Percentiles rank a stretch among this genome's conserved stretches.
These are phyloP conservation scores for Cryptococcus sp. DNA, from an alignment of 1,284 basidiomycete genomes.

Conservation along the genomic window DNA sequence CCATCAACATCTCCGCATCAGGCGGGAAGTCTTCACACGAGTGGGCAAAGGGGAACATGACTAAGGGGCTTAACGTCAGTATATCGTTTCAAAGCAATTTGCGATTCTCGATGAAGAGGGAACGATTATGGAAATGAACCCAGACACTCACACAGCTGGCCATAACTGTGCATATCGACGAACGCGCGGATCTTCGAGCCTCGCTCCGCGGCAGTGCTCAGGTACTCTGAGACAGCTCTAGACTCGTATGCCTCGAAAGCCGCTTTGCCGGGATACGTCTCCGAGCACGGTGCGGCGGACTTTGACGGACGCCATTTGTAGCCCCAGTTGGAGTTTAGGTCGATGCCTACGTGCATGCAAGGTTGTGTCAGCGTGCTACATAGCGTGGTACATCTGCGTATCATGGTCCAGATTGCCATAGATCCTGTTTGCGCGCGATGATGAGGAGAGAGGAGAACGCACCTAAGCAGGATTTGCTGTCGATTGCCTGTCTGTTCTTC, in stretches of 20 bases:
- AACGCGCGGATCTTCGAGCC: conserved; percentile 59
- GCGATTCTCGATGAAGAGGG: too few relatives aligned
- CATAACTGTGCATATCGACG: conserved; percentile 77
- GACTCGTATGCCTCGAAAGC: conserved; percentile 77
- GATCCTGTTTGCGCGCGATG: background rate
- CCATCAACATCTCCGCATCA: conserved; percentile 79
- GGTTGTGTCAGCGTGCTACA: conserved; percentile 3
- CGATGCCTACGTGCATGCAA: conserved; percentile 65
- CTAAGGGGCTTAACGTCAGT: conserved; percentile 19
- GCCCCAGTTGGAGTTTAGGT: conserved; percentile 77
- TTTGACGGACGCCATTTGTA: conserved; percentile 48
- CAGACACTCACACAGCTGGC: conserved; percentile 69
- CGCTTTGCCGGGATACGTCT: conserved; percentile 69
- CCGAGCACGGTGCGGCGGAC: conserved; percentile 60
- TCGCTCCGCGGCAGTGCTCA: conserved; percentile 55
- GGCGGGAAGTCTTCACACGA: conserved; percentile 67
- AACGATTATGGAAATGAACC: background rate
- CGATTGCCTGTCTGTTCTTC: conserved; percentile 69
- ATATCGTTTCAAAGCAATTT: too few relatives aligned
- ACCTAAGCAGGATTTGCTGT: conserved; percentile 51
- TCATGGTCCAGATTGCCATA: background rate
- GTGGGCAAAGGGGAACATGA: conserved; percentile 71
- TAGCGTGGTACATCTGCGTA: too few relatives aligned
- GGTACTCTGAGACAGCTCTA: conserved; percentile 70
- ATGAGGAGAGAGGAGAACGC: background rate